A percentile compares a stretch with the other conserved stretches of the same genome.
phyloP scores from a whole-genome alignment of 208 protist genomes.

The Acanthamoeba lugdunensis region DNA sequence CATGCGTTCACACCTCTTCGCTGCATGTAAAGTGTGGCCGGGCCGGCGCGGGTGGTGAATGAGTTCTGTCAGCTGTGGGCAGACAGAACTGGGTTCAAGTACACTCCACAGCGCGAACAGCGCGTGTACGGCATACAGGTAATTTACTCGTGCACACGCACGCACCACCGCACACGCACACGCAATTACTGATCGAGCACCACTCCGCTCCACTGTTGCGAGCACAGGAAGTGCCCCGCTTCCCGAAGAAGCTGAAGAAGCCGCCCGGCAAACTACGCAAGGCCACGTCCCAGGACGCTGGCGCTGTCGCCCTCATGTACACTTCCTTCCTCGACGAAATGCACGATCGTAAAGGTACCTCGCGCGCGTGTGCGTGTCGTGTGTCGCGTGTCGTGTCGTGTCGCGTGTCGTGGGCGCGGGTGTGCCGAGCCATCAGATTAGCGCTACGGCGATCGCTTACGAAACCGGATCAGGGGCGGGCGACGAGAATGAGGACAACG shows the following conservation, averaged over 20 bases:
- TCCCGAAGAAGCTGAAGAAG: neutral
- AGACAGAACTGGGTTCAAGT: slow-evolving; percentile 46
- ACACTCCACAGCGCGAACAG: slow-evolving; percentile 5
- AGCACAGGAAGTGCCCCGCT: slow-evolving; percentile 24
- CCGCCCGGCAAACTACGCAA: neutral
- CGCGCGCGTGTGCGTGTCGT: no score
- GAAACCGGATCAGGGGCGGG: neutral
- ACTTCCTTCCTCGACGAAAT: slow-evolving; percentile 1
- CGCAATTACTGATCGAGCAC: neutral
- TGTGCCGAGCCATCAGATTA: neutral
- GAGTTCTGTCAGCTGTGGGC: slow-evolving; percentile 63
- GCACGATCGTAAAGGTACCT: no score
- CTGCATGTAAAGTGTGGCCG: neutral
- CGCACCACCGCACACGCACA: neutral
- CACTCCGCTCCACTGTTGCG: no score
- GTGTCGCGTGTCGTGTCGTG: no score
- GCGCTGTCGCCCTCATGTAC: neutral
- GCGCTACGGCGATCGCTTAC: neutral
- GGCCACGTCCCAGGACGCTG: neutral
- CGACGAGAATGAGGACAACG: neutral
- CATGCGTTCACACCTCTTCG: neutral
- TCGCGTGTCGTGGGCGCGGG: no score
- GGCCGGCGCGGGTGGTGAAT: neutral
- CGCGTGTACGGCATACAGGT: slow-evolving; percentile 56
- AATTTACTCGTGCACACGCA: neutral